phyloP scores from a whole-genome alignment of 371 early-diverging fungal genomes.

The Mortierella sp. region DNA sequence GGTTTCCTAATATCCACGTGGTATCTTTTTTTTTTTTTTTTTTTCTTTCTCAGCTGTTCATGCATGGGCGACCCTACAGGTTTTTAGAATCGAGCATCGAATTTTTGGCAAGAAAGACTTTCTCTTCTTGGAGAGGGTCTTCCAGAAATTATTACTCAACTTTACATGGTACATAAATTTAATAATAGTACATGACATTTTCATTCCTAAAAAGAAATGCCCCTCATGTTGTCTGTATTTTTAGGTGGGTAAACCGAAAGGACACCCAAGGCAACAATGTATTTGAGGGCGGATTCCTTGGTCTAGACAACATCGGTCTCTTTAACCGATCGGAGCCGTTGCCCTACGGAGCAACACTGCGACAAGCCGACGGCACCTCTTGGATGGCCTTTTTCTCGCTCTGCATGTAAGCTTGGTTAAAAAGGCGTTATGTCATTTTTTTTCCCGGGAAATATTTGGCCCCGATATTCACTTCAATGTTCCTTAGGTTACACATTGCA shows the following conservation, averaged over 20 bases:
- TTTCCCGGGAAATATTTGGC: not conserved
- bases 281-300: constrained; percentile 64
- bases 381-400: constrained; percentile 62
- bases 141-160: constrained; percentile 63
- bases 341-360: constrained; percentile 58
- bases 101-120: constrained; percentile 48
- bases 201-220: no score
- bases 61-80: constrained; percentile 61
- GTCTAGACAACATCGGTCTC: constrained; percentile 63
- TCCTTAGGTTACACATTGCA: constrained; percentile 41
- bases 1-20: not conserved
- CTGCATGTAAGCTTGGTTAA: constrained; percentile 30
- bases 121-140: constrained; percentile 62
- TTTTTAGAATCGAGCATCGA: constrained; percentile 58
- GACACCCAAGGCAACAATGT: constrained; percentile 60
- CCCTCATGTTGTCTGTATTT: no score
- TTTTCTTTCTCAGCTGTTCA: constrained; percentile 56
- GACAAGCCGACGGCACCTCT: constrained; percentile 63
- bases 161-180: constrained; percentile 58
- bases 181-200: no score
- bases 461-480: not conserved
- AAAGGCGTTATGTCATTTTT: not conserved
- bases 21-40: not conserved
- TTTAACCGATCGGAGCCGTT: constrained; percentile 63
- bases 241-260: constrained; percentile 64